Conservation (phyloP, 257 asterid genomes). For the Anisodus tanguticus region DNA sequence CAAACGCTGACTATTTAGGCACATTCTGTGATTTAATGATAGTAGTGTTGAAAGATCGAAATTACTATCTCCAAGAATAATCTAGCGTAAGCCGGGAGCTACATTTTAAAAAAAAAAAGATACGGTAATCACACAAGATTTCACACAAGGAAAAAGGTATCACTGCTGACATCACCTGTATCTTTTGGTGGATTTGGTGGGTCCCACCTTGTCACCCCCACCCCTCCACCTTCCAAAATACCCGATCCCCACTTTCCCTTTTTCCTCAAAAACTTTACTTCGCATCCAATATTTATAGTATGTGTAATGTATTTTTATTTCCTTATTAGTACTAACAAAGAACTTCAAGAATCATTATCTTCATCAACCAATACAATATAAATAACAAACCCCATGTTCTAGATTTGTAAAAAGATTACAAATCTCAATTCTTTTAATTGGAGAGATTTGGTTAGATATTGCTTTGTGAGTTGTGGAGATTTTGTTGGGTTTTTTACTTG, state of each 20-base stretch:
- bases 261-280: background rate
- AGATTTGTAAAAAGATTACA: background rate
- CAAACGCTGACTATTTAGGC: no score
- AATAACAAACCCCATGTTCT: background rate
- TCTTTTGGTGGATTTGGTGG: constrained; percentile 69
- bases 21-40: no score
- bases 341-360: constrained; percentile 1
- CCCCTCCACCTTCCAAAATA: constrained; percentile 16
- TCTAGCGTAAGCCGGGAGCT: no score
- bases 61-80: no score
- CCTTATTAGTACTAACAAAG: background rate
- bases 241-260: constrained; percentile 7
- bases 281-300: background rate
- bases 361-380: background rate
- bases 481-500: constrained; percentile 41
- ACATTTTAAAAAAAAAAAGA: constrained; percentile 33
- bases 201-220: constrained; percentile 38
- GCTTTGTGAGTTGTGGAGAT: constrained; percentile 72
- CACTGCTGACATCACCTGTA: constrained; percentile 78
- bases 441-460: constrained; percentile 80
- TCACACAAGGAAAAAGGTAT: constrained; percentile 56
- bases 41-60: no score
- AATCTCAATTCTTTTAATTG: constrained; percentile 30
- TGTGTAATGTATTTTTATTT: background rate
- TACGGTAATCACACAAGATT: constrained; percentile 76